A percentile compares a stretch with the other conserved stretches of the same genome.
phyloP scores from a whole-genome alignment of 2,329 filamentous ascomycete genomes.

The Colletotrichum tropicale region DNA sequence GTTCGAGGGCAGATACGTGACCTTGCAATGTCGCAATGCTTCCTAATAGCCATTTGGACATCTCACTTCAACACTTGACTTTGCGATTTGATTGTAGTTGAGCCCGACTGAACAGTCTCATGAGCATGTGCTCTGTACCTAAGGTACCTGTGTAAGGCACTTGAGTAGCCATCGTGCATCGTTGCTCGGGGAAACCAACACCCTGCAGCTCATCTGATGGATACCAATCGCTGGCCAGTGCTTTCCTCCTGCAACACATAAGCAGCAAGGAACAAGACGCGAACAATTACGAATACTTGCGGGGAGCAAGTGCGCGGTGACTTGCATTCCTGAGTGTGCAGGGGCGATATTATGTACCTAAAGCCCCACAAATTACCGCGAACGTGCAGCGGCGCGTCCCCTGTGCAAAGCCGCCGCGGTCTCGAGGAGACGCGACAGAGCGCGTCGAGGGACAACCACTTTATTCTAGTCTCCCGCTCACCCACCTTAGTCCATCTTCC shows the following conservation, averaged over 20 bases:
- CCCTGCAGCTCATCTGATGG: neutral
- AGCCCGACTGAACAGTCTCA: neutral
- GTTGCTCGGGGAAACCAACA: neutral
- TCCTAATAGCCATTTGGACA: neutral
- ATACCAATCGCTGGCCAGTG: neutral
- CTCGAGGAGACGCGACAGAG: neutral
- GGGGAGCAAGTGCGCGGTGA: neutral
- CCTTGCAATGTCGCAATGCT: neutral
- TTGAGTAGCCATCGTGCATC: neutral
- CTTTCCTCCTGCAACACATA: neutral
- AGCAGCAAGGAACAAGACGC: neutral
- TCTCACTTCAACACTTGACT: neutral
- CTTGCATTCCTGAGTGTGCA: neutral
- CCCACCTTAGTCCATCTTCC: neutral
- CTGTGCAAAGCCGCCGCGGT: neutral
- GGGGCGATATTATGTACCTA: neutral
- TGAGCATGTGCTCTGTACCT: neutral
- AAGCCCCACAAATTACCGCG: neutral
- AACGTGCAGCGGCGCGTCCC: constrained; percentile 10
- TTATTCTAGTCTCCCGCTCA: neutral
- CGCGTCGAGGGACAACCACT: constrained; percentile 19
- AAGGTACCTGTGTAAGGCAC: neutral
- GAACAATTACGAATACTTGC: neutral
- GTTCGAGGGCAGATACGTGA: neutral
- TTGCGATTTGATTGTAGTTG: neutral